A percentile compares a stretch with the other conserved stretches of the same genome.
Evolutionary conservation across 1,139 yeast species (phyloP).

Genomic region (Kazachstania sp.): DNA sequence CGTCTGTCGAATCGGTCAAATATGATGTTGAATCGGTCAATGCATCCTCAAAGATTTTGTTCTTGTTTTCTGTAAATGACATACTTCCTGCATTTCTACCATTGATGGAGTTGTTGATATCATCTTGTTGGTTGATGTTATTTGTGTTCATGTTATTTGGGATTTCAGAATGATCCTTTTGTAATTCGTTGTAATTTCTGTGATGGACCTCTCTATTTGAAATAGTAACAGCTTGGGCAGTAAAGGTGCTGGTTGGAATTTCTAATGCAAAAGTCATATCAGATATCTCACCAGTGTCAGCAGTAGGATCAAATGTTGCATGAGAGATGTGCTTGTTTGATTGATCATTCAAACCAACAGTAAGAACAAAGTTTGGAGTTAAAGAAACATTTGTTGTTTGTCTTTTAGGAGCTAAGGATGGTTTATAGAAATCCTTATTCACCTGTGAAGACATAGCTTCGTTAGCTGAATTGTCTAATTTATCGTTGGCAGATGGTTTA

Average conservation of each 20-base stretch:
- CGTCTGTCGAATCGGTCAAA: slow-evolving; percentile 19
- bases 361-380: slow-evolving; percentile 10
- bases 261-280: slow-evolving; percentile 26
- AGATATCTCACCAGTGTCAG: slow-evolving; percentile 15
- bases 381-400: slow-evolving; percentile 13
- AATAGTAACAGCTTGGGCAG: slow-evolving; percentile 24
- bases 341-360: slow-evolving; percentile 9
- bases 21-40: slow-evolving; percentile 21
- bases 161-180: not conserved
- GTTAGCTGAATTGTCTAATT: not conserved
- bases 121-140: not conserved
- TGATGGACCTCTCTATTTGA: slow-evolving; percentile 2
- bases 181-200: not conserved
- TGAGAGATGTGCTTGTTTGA: not conserved
- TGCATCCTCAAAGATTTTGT: slow-evolving; percentile 29
- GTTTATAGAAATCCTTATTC: not conserved
- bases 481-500: not conserved
- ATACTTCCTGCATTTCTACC: not conserved
- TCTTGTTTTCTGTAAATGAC: slow-evolving; percentile 6
- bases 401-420: slow-evolving; percentile 7
- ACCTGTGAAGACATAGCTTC: not conserved
- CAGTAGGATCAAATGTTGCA: slow-evolving; percentile 4
- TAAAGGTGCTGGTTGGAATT: slow-evolving; percentile 22
- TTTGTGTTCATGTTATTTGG: not conserved
- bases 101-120: not conserved